Conservation (phyloP, 352 stramenopile species). For the Phytophthora pini region DNA sequence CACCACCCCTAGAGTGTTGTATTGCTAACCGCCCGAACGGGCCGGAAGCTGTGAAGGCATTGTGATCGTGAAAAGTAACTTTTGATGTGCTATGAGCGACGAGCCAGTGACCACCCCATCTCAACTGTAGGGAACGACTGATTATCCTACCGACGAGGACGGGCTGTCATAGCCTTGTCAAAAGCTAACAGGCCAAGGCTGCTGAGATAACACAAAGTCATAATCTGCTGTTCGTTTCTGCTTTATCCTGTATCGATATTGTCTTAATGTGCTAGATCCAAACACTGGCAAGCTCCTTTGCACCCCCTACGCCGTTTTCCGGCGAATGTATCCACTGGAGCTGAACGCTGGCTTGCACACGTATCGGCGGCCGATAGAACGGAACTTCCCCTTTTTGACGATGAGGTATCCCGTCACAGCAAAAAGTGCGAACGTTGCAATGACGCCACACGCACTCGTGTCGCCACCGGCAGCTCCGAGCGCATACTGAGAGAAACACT, state of each 20-base stretch:
- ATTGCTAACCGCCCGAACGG: no score
- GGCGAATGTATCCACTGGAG: conserved; percentile 87
- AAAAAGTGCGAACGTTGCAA: conserved; percentile 60
- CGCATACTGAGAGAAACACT: conserved; percentile 73
- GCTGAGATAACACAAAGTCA: not conserved
- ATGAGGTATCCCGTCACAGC: conserved; percentile 69
- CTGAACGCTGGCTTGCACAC: conserved; percentile 89
- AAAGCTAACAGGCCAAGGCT: not conserved
- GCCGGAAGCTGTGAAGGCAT: no score
- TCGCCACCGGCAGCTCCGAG: conserved; percentile 56
- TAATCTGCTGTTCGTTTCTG: conserved; percentile 10
- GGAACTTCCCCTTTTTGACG: conserved; percentile 85
- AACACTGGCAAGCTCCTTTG: not conserved
- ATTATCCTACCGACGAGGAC: no score
- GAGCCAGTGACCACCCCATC: no score
- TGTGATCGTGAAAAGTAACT: no score
- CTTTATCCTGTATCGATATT: conserved; percentile 8
- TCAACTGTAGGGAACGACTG: no score
- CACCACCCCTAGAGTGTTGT: no score
- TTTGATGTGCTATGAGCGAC: no score
- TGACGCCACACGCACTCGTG: conserved; percentile 61
- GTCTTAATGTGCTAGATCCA: not conserved
- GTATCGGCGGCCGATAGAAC: conserved; percentile 77
- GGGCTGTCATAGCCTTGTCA: no score
- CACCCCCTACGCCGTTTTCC: conserved; percentile 46